Evolutionary conservation across 306 rosid genomes (phyloP), one percentile per base, ranked within the genome.

Genomic region (Canavalia gladiata): DNA sequence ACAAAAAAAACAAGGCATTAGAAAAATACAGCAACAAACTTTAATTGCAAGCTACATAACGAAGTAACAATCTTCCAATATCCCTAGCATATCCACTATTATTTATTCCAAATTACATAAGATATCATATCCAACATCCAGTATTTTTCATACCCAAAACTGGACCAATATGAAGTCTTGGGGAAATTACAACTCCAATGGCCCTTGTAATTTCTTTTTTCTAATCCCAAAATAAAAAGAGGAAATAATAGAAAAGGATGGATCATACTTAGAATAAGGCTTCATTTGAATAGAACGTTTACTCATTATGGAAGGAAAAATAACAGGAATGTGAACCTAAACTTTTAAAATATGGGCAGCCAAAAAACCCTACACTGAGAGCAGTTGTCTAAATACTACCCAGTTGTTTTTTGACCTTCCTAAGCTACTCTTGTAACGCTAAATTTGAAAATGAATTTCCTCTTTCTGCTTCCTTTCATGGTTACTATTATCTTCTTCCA

Each of bases 291-390:
- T 51, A 8, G 45, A 64, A 72, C 75, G 76, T 29, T 67, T 82
- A 74, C 77, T 80, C 79, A 65, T 52, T 71, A 68, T 54, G 69
- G 72, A 74, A 56, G 82, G 10, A 52, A 76, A 84, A 74, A 83
- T 78, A 66, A 58, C 81, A 78, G 76, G 69, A 82, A 78, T 56
- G 46, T 83, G 83, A 57, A 35, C 87, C 84, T 85, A 85, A 76
- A 41, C 11, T 59, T 79, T 75, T 18, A 72, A 71, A 82, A 86
- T 79, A 86, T 80, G 78, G 78, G 55, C 62, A 59, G 75, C 85
- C 25, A 56, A 75, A 85, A 84, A 56, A 49, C 73, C 75, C 70
- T 72, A 74, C 57, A 65, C 79, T 7, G 84, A 81, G 87, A 59
- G 51, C 35, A 41, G 31, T 72, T 57, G 45, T 67, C 46, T 68